phyloP scores from a whole-genome alignment of 345 rosid genomes.

The Moricandia moricandioides region DNA sequence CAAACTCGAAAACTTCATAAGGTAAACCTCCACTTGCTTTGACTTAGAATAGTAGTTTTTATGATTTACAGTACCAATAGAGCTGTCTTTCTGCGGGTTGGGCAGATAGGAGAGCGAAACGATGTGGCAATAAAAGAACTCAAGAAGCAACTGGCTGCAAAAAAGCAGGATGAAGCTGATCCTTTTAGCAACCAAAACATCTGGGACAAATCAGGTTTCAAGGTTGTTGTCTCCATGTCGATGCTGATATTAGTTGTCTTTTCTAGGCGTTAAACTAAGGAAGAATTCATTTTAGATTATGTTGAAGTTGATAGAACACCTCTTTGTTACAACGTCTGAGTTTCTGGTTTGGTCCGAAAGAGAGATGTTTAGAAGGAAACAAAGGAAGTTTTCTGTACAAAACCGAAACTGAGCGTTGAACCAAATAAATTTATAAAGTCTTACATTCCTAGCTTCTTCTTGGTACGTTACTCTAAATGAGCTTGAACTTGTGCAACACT shows the following conservation, averaged over 20 bases:
- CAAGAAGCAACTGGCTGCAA: conserved; percentile 56
- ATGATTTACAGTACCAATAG: neutral
- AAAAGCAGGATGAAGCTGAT: conserved; percentile 37
- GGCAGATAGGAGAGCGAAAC: conserved; percentile 79
- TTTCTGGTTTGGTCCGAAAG: conserved; percentile 17
- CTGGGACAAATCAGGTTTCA: conserved; percentile 85
- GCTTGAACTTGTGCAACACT: conserved; percentile 9
- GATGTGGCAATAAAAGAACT: conserved; percentile 76
- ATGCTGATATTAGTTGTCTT: conserved; percentile 77
- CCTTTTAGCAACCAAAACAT: neutral
- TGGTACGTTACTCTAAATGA: conserved; percentile 10
- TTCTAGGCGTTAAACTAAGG: conserved; percentile 60
- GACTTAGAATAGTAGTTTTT: neutral
- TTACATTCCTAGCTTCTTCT: conserved; percentile 24
- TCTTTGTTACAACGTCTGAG: conserved; percentile 19
- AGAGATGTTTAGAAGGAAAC: neutral
- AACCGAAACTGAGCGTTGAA: conserved; percentile 16
- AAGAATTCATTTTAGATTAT: neutral
- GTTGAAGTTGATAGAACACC: conserved; percentile 14
- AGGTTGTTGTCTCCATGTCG: conserved; percentile 77
- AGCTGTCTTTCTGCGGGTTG: conserved; percentile 10
- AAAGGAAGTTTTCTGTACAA: conserved; percentile 28
- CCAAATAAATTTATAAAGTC: conserved; percentile 22
- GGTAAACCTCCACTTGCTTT: conserved; percentile 41
- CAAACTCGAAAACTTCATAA: conserved; percentile 80